Evolutionary conservation across 805 yeast genomes (phyloP).

Genomic region (Wickerhamomyces rabaulensis): DNA sequence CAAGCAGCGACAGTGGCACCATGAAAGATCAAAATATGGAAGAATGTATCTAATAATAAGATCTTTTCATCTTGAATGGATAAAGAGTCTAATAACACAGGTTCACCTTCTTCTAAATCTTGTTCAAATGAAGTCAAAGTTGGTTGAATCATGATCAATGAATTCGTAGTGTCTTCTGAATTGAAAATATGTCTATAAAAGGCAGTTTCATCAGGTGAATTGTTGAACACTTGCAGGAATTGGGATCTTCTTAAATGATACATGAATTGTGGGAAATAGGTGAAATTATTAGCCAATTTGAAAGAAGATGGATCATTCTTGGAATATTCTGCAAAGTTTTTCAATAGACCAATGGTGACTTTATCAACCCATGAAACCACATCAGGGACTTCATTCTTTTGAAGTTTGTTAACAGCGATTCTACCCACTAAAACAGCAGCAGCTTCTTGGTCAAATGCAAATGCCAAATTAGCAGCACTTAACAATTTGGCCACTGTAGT

Average conservation of each 20-base stretch:
- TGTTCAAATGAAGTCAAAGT: constrained; percentile 52
- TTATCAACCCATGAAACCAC: constrained; percentile 47
- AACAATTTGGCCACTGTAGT: constrained; percentile 50
- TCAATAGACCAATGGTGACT: constrained; percentile 40
- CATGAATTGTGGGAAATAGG: constrained; percentile 61
- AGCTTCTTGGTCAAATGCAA: constrained; percentile 63
- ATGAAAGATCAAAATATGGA: constrained; percentile 62
- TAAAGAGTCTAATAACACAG: constrained; percentile 59
- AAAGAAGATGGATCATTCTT: constrained; percentile 44
- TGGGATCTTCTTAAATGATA: constrained; percentile 64
- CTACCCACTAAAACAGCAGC: constrained; percentile 59
- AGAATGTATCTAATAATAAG: constrained; percentile 59
- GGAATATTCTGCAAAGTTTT: constrained; percentile 42
- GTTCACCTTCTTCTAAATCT: constrained; percentile 44
- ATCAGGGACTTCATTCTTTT: constrained; percentile 29
- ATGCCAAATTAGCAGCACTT: constrained; percentile 36
- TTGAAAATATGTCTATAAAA: constrained; percentile 57
- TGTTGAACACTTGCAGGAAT: constrained; percentile 60
- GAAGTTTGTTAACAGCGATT: constrained; percentile 34
- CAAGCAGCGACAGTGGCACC: constrained; percentile 65
- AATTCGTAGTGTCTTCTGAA: constrained; percentile 55
- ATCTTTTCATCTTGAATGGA: constrained; percentile 56
- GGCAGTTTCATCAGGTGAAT: constrained; percentile 69
- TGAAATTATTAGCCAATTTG: constrained; percentile 41
- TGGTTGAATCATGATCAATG: constrained; percentile 67